These are phyloP conservation scores for Hypholoma fasciculare DNA, from an alignment of 768 basidiomycete species.

Conservation along the genomic window DNA sequence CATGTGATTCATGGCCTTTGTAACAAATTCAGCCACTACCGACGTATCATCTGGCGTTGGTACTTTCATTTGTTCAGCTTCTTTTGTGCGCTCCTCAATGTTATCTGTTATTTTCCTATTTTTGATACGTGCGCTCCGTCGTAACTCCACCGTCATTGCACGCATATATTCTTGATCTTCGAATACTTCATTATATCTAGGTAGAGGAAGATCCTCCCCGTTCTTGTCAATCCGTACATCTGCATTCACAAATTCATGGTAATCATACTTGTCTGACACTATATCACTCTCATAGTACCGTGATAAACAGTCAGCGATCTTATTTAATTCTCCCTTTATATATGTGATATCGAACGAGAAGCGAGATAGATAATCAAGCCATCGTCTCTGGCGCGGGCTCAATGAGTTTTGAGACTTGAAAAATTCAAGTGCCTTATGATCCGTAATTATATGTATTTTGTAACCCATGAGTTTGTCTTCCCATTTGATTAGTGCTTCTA, in stretches of 20 bases:
- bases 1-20: no score
- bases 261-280: conserved; percentile 6
- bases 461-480: conserved; percentile 28
- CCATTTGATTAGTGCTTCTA: conserved; percentile 34
- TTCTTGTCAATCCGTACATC: conserved; percentile 19
- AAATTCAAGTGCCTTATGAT: conserved; percentile 31
- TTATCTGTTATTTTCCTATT: background rate
- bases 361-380: conserved; percentile 11
- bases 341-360: conserved; percentile 18
- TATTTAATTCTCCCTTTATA: conserved; percentile 14
- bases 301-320: conserved; percentile 13
- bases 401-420: conserved; percentile 26
- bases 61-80: no score
- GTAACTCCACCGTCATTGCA: background rate
- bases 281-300: conserved; percentile 27
- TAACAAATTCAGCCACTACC: no score
- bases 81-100: no score
- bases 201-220: conserved; percentile 17
- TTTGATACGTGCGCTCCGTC: background rate
- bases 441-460: conserved; percentile 28
- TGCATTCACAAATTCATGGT: conserved; percentile 19
- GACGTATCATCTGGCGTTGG: no score
- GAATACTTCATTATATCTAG: conserved; percentile 13
- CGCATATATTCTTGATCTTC: background rate
- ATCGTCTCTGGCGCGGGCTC: conserved; percentile 6